A percentile compares a stretch with the other conserved stretches of the same genome.
Evolutionary conservation across 2,329 filamentous ascomycete genomes (phyloP).

Genomic region (Zelopaecilomyces penicillatus): DNA sequence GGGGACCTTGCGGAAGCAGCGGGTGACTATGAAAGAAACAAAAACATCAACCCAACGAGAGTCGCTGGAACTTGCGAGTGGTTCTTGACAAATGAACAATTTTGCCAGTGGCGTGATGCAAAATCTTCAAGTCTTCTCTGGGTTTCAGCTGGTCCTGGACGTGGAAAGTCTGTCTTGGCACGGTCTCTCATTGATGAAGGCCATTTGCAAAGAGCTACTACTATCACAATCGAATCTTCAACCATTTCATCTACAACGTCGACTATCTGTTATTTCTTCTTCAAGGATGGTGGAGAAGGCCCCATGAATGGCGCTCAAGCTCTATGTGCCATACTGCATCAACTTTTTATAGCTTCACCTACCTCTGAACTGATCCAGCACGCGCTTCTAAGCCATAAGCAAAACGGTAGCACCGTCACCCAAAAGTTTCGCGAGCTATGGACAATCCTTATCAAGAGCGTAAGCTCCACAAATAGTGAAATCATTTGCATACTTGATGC

Average conservation of each 20-base stretch:
- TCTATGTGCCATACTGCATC: constrained; percentile 17
- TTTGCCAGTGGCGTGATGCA: constrained; percentile 17
- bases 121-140: constrained; percentile 17
- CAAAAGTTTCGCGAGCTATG: constrained; percentile 1
- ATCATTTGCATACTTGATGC: constrained; percentile 22
- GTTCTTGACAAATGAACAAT: constrained; percentile 20
- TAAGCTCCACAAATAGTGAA: constrained; percentile 4
- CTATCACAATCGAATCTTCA: too few species aligned
- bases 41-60: constrained; percentile 18
- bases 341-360: constrained; percentile 15
- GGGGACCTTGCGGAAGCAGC: too few species aligned
- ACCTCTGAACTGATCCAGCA: constrained; percentile 1
- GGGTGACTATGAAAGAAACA: constrained; percentile 8
- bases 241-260: constrained; percentile 4
- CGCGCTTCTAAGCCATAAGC: background rate
- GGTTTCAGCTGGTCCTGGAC: constrained; percentile 25
- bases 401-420: background rate
- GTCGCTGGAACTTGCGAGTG: constrained; percentile 25
- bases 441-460: constrained; percentile 3
- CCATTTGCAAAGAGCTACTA: constrained; percentile 8
- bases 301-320: constrained; percentile 13
- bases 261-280: constrained; percentile 26
- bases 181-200: constrained; percentile 19
- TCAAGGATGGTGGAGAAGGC: constrained; percentile 20
- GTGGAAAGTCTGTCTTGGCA: constrained; percentile 21